These are phyloP conservation scores for Penicillium paneum DNA, from an alignment of 2,329 filamentous ascomycete genomes.

Conservation along the genomic window DNA sequence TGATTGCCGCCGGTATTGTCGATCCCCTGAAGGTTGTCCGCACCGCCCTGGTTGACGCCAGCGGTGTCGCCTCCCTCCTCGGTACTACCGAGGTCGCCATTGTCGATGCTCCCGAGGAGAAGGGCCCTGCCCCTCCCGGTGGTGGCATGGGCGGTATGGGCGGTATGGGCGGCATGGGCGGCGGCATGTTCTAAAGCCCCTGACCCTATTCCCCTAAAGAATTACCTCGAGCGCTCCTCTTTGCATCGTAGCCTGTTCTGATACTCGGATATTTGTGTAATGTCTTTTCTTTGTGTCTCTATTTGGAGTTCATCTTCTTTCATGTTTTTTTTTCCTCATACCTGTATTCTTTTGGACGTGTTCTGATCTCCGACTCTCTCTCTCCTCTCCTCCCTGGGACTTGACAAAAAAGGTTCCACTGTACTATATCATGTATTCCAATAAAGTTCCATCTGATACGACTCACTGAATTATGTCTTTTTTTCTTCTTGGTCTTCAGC, in stretches of 20 bases:
- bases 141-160: conserved; percentile 53
- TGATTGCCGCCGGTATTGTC: conserved; percentile 95
- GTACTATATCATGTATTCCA: conserved; percentile 26
- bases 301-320: conserved; percentile 21
- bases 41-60: conserved; percentile 90
- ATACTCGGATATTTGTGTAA: conserved; percentile 26
- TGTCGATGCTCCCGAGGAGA: conserved; percentile 92
- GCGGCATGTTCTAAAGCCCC: conserved; percentile 61
- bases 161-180: conserved; percentile 61
- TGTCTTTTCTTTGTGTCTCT: conserved; percentile 22
- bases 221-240: conserved; percentile 29
- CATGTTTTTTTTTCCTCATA: conserved; percentile 13
- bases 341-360: conserved; percentile 23
- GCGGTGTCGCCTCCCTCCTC: conserved; percentile 91
- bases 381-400: conserved; percentile 19
- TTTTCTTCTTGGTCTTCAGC: too few species aligned
- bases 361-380: neutral
- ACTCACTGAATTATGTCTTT: neutral
- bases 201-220: conserved; percentile 12
- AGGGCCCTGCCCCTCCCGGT: conserved; percentile 58
- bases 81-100: conserved; percentile 98
- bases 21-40: conserved; percentile 99
- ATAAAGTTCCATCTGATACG: conserved; percentile 9
- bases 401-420: conserved; percentile 19
- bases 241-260: conserved; percentile 36